phyloP scores from a whole-genome alignment of 1,139 yeast species.

The Geotrichum candidum region DNA sequence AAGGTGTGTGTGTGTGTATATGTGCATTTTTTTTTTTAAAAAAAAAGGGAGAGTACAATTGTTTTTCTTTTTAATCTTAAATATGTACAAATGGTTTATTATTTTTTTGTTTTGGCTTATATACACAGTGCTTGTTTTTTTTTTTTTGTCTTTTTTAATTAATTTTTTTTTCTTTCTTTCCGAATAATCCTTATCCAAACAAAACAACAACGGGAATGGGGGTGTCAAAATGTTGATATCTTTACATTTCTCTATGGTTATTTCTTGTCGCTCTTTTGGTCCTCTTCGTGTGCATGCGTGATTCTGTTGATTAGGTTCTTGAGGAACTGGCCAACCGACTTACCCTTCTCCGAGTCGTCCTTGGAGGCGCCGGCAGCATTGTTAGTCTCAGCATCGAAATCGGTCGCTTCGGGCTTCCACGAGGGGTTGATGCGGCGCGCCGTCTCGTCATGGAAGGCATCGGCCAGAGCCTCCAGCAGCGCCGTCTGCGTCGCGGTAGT shows the following conservation, averaged over 20 bases:
- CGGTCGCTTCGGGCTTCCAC: slow-evolving; percentile 28
- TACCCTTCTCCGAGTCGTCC: slow-evolving; percentile 15
- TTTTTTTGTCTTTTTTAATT: too few relatives aligned
- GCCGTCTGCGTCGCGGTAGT: slow-evolving; percentile 84
- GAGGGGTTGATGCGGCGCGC: slow-evolving; percentile 66
- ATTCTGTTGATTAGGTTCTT: slow-evolving; percentile 30
- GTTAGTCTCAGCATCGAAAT: slow-evolving; percentile 3
- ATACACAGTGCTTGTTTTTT: neutral
- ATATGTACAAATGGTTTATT: neutral
- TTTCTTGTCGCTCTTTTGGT: slow-evolving; percentile 15
- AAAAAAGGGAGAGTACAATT: too few relatives aligned
- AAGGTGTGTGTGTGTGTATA: too few relatives aligned
- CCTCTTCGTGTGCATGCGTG: slow-evolving; percentile 23
- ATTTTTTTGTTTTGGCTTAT: neutral
- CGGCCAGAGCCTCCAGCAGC: slow-evolving; percentile 91
- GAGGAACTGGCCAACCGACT: slow-evolving; percentile 23
- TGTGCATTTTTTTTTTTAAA: too few relatives aligned
- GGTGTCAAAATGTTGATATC: too few relatives aligned
- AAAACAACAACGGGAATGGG: neutral
- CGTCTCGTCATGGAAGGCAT: slow-evolving; percentile 68
- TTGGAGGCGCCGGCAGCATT: slow-evolving; percentile 1
- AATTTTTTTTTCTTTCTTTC: too few relatives aligned
- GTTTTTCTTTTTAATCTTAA: neutral
- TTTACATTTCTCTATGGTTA: neutral
- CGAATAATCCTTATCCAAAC: neutral